These are phyloP conservation scores for Geotrichum histeridarum DNA, from an alignment of 1,139 yeast genomes.

Conservation along the genomic window DNA sequence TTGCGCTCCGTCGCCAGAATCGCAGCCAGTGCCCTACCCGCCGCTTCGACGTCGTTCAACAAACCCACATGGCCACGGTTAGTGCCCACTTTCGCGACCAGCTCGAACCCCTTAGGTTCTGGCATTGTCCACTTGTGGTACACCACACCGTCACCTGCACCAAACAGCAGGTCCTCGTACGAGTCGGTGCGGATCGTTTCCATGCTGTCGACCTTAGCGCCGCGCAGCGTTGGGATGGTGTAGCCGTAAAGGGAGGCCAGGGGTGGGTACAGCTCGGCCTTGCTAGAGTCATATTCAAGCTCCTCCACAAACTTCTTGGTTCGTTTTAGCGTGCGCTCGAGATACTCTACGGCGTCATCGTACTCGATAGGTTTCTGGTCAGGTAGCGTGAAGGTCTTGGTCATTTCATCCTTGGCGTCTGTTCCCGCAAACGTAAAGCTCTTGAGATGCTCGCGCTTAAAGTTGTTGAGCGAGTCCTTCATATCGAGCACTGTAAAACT, in stretches of 20 bases:
- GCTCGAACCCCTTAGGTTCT: conserved; percentile 58
- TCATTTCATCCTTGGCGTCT: not conserved
- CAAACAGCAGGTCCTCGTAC: conserved; percentile 72
- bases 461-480: conserved; percentile 1
- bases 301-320: conserved; percentile 57
- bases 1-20: conserved; percentile 37
- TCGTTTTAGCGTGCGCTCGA: conserved; percentile 53
- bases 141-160: conserved; percentile 92
- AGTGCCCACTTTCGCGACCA: conserved; percentile 63
- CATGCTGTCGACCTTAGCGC: conserved; percentile 57
- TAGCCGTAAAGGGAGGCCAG: conserved; percentile 76
- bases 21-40: conserved; percentile 65
- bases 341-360: conserved; percentile 60
- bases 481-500: not conserved
- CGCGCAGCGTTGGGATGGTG: conserved; percentile 77
- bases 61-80: conserved; percentile 73
- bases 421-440: not conserved
- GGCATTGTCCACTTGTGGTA: conserved; percentile 82
- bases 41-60: conserved; percentile 64
- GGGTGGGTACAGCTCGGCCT: conserved; percentile 63
- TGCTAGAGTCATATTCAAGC: conserved; percentile 49
- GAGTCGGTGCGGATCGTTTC: conserved; percentile 65
- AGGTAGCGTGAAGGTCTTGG: conserved; percentile 16
- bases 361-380: conserved; percentile 38
- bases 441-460: conserved; percentile 6